A percentile compares a stretch with the other conserved stretches of the same genome.
Evolutionary conservation across 306 rosid species (phyloP).

Genomic region (Vigna hirtella): DNA sequence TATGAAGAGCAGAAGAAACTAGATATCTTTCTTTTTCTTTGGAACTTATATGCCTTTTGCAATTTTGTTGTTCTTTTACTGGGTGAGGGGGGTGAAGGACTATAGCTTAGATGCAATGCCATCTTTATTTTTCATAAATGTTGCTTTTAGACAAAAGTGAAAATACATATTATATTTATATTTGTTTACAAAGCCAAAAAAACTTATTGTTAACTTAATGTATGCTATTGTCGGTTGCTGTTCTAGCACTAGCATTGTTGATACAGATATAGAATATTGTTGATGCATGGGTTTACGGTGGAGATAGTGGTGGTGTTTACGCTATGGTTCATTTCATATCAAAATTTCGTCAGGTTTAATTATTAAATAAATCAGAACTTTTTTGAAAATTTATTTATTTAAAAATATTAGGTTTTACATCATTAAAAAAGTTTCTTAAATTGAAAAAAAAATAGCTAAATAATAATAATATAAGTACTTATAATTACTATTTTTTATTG

Average conservation of each 20-base stretch:
- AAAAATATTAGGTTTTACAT: too few relatives aligned
- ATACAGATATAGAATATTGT: background rate
- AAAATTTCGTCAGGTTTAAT: too few relatives aligned
- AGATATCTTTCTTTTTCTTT: constrained; percentile 11
- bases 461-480: too few relatives aligned
- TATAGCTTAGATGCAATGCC: constrained; percentile 25
- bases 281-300: background rate
- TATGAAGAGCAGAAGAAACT: constrained; percentile 24
- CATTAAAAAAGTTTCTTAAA: too few relatives aligned
- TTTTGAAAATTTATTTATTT: too few relatives aligned
- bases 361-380: too few relatives aligned
- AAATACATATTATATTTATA: background rate
- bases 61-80: background rate
- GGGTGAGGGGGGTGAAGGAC: background rate
- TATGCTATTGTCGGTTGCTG: background rate
- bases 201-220: background rate
- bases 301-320: too few relatives aligned
- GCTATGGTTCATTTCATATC: too few relatives aligned
- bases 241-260: background rate
- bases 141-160: constrained; percentile 33
- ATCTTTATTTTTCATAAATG: constrained; percentile 24
- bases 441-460: too few relatives aligned
- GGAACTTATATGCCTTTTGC: constrained; percentile 22
- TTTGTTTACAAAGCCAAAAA: background rate
- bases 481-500: too few relatives aligned